Percentiles rank a stretch among this genome's conserved stretches.
These are phyloP conservation scores for Flaveria linearis DNA, from an alignment of 129 eudicot species.

Conservation along the genomic window DNA sequence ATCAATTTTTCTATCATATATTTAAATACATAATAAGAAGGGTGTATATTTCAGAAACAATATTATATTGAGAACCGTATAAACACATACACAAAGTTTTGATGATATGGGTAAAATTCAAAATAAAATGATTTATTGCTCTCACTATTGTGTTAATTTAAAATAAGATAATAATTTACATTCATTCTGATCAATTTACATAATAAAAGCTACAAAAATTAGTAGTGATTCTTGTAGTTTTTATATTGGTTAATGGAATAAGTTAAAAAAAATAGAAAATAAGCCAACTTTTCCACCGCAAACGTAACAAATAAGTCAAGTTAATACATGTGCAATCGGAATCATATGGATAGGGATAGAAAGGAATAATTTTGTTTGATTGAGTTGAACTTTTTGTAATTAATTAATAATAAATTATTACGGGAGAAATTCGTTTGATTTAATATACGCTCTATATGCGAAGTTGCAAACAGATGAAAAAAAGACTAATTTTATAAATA, in stretches of 20 bases:
- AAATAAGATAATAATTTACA: too few relatives aligned
- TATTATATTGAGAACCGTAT: too few relatives aligned
- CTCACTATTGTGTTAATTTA: too few relatives aligned
- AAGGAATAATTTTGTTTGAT: slow-evolving; percentile 10
- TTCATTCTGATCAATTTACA: too few relatives aligned
- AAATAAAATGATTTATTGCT: too few relatives aligned
- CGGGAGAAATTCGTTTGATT: neutral
- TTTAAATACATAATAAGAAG: neutral
- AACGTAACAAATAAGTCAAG: slow-evolving; percentile 21
- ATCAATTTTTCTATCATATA: neutral
- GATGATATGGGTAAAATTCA: too few relatives aligned
- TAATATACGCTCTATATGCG: neutral
- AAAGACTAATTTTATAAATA: neutral
- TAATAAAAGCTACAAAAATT: too few relatives aligned
- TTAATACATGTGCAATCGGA: slow-evolving; percentile 29
- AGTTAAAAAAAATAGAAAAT: neutral
- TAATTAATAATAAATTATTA: neutral
- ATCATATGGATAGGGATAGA: slow-evolving; percentile 19
- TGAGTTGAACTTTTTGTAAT: slow-evolving; percentile 12
- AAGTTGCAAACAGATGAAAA: too few relatives aligned
- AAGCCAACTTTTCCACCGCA: slow-evolving; percentile 5
- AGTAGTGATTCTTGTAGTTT: too few relatives aligned
- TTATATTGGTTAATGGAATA: too few relatives aligned
- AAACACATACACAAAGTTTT: too few relatives aligned
- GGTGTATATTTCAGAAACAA: too few relatives aligned